A percentile compares a stretch with the other conserved stretches of the same genome.
Conservation (phyloP, 1,284 basidiomycete genomes). For the Irpex sp. region DNA sequence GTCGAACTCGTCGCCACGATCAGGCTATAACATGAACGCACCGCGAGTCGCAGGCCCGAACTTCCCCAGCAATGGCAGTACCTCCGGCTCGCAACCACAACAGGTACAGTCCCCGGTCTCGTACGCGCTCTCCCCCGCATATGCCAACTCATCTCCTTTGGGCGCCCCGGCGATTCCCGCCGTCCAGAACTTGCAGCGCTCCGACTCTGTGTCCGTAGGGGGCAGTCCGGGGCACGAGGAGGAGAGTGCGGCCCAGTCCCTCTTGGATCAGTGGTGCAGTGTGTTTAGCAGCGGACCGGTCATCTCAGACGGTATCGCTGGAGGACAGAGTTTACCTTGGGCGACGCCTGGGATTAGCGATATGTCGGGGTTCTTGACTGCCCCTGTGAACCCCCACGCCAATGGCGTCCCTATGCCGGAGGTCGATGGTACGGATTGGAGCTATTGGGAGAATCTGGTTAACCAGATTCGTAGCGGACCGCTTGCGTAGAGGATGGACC, state of each 20-base stretch:
- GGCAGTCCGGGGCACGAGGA: constrained; percentile 69
- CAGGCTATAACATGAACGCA: constrained; percentile 6
- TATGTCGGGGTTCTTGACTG: constrained; percentile 54
- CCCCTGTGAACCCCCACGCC: constrained; percentile 17
- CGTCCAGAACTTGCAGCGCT: constrained; percentile 58
- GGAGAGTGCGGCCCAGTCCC: constrained; percentile 65
- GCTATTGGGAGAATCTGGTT: constrained; percentile 76
- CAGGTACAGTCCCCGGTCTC: not conserved
- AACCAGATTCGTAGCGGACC: constrained; percentile 64
- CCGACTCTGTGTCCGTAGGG: constrained; percentile 22
- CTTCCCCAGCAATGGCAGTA: constrained; percentile 9
- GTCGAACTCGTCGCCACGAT: constrained; percentile 29
- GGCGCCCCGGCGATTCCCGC: constrained; percentile 30
- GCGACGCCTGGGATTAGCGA: constrained; percentile 53
- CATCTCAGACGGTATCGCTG: constrained; percentile 42
- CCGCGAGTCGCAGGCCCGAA: constrained; percentile 14
- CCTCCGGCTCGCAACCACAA: not conserved
- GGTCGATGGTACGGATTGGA: constrained; percentile 67
- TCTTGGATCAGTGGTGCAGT: constrained; percentile 79
- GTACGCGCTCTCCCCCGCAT: constrained; percentile 26
- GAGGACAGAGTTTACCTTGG: constrained; percentile 51
- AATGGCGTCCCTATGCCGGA: constrained; percentile 30
- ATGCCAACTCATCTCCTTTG: constrained; percentile 26
- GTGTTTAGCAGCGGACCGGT: constrained; percentile 57
- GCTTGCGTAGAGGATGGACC: constrained; percentile 14